These are phyloP conservation scores for Solanum pinnatisectum DNA, from an alignment of 257 asterid species.

Conservation along the genomic window DNA sequence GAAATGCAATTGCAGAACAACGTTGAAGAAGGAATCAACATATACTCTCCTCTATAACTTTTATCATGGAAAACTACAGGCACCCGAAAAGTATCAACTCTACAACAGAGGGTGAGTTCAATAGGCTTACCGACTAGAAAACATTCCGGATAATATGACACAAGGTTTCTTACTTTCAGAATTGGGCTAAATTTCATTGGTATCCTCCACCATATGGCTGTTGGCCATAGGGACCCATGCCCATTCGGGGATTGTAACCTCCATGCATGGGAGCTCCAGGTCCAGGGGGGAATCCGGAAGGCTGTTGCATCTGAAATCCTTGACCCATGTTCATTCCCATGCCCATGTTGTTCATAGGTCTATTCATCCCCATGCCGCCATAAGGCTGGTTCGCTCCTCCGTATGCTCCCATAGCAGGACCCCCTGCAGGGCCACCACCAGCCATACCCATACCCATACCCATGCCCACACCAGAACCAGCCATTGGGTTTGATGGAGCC, in stretches of 20 bases:
- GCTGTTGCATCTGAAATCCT: slow-evolving; percentile 10
- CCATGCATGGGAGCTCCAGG: slow-evolving; percentile 39
- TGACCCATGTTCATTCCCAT: slow-evolving; percentile 30
- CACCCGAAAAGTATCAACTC: not conserved
- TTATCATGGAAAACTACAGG: not conserved
- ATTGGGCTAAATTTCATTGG: slow-evolving; percentile 22
- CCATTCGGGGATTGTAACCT: slow-evolving; percentile 64
- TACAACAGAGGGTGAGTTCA: slow-evolving; percentile 1
- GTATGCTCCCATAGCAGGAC: slow-evolving; percentile 26
- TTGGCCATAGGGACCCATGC: slow-evolving; percentile 59
- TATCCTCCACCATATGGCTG: slow-evolving; percentile 82
- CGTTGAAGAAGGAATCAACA: not conserved
- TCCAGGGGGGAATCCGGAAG: slow-evolving; percentile 45
- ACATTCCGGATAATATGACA: not conserved
- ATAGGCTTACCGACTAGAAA: not conserved
- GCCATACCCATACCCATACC: slow-evolving; percentile 33
- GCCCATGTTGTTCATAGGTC: slow-evolving; percentile 13
- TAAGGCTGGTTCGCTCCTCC: slow-evolving; percentile 22
- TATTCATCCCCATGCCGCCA: slow-evolving; percentile 14
- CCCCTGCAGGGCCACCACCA: slow-evolving; percentile 15
- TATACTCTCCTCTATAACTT: not conserved
- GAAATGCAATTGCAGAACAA: not conserved
- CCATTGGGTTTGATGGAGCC: slow-evolving; percentile 49
- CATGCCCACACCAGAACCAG: slow-evolving; percentile 60
- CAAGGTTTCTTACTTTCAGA: not conserved